phyloP scores from a whole-genome alignment of 208 protist species.

The Naegleria gruberi region DNA sequence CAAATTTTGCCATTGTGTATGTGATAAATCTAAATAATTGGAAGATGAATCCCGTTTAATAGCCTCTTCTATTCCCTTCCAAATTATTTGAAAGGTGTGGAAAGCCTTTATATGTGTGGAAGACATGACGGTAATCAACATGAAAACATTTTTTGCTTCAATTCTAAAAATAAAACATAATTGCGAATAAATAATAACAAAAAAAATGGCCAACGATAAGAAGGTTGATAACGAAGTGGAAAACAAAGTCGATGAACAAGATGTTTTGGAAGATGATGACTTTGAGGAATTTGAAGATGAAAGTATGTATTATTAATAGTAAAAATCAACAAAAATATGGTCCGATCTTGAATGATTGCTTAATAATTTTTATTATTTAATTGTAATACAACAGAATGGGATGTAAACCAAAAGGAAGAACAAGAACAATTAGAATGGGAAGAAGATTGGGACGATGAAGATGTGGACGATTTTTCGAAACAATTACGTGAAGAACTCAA shows the following conservation, averaged over 20 bases:
- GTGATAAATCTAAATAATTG: too few species aligned
- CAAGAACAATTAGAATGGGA: conserved; percentile 20
- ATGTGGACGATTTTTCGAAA: conserved; percentile 18
- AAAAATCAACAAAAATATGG: neutral
- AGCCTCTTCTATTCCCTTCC: too few species aligned
- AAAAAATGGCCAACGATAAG: neutral
- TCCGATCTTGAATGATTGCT: neutral
- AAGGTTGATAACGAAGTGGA: neutral
- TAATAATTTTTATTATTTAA: neutral
- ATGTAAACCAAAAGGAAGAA: neutral
- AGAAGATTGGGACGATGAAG: conserved; percentile 23
- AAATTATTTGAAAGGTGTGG: too few species aligned
- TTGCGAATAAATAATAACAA: neutral
- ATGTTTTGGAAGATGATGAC: conserved; percentile 14
- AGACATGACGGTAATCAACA: too few species aligned
- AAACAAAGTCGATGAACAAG: neutral
- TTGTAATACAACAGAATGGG: neutral
- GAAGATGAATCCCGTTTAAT: too few species aligned
- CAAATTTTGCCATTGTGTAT: too few species aligned
- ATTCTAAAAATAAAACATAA: neutral
- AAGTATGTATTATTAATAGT: neutral
- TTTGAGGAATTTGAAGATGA: conserved; percentile 22
- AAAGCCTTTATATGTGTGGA: too few species aligned
- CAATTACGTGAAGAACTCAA: conserved; percentile 13
- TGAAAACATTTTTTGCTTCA: too few species aligned